Evolutionary conservation across 2,329 filamentous ascomycete species (phyloP).

Genomic region (Cordyceps javanica): DNA sequence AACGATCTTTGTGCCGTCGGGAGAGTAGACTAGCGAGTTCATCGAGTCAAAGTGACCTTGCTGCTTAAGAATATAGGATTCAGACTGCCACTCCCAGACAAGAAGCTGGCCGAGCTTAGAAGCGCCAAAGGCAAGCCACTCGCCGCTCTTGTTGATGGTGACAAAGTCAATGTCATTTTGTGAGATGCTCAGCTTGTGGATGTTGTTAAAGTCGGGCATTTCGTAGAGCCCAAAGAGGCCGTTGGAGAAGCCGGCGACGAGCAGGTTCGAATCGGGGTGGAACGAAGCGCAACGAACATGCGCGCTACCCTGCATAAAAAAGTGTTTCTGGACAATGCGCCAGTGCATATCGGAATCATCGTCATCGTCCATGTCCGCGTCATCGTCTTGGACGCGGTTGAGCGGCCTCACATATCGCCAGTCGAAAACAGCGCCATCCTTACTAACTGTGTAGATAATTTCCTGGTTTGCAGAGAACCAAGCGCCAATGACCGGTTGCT

Average conservation of each 20-base stretch:
- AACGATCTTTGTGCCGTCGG: conserved; percentile 86
- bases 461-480: conserved; percentile 96
- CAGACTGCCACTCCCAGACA: conserved; percentile 99
- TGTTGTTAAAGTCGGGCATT: conserved; percentile 90
- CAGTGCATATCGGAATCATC: conserved; percentile 67
- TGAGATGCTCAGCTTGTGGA: conserved; percentile 88
- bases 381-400: conserved; percentile 48
- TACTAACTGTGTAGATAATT: conserved; percentile 91
- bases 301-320: conserved; percentile 86
- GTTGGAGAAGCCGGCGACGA: conserved; percentile 95
- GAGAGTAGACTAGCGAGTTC: conserved; percentile 88
- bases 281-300: conserved; percentile 87
- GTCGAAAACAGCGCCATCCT: conserved; percentile 91
- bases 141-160: conserved; percentile 86
- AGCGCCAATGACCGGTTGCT: conserved; percentile 85
- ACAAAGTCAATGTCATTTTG: conserved; percentile 96
- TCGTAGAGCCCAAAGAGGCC: conserved; percentile 93
- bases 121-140: conserved; percentile 96
- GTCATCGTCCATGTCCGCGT: conserved; percentile 54
- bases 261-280: conserved; percentile 77
- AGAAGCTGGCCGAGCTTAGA: conserved; percentile 93
- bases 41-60: conserved; percentile 96
- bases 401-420: conserved; percentile 75
- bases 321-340: conserved; percentile 87
- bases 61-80: conserved; percentile 97